Evolutionary conservation across 495 filamentous ascomycete species (phyloP), one percentile per base, ranked within the genome.

Genomic region (Xylaria palmicola): DNA sequence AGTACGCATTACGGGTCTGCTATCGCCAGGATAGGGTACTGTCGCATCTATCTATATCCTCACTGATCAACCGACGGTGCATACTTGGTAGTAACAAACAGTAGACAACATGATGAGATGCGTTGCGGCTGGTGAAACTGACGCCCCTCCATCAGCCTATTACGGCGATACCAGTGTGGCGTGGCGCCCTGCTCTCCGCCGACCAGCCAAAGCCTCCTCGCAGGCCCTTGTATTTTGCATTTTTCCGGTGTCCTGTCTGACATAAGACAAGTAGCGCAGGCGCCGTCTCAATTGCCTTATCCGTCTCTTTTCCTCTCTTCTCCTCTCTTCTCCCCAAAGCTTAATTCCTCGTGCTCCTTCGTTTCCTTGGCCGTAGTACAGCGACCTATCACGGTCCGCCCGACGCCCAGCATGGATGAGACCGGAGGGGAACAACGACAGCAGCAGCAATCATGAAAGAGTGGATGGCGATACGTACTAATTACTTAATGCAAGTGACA

Each of bases 71-170:
- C 26, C 12, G 5, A 34, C 32, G 32, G 32, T 34, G n/a, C n/a
- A n/a, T n/a, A n/a, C n/a, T n/a, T n/a, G n/a, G n/a, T n/a, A n/a
- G n/a, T n/a, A n/a, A n/a, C n/a, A n/a, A n/a, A n/a, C n/a, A n/a
- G n/a, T n/a, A n/a, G 41, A 12, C 20, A 24, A 5, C 6, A 1
- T 7, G 17, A 2, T 44, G 41, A 15, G 9, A 26, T 32, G 39
- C 53, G n/a, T 32, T 56, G 39, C 39, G 39, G 53, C 53, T 44
- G 37, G 17, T 44, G 39, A 56, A 44, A 56, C 37, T 41, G 13
- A 15, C 32, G 19, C 30, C 32, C 36, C 17, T 19, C 17, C 13
- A n/a, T n/a, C n/a, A n/a, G n/a, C n/a, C n/a, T n/a, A n/a, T n/a
- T n/a, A n/a, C n/a, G n/a, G n/a, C n/a, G n/a, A n/a, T n/a, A n/a